These are phyloP conservation scores for Arthroderma sp. DNA, from an alignment of 2,329 filamentous ascomycete species.

Conservation along the genomic window DNA sequence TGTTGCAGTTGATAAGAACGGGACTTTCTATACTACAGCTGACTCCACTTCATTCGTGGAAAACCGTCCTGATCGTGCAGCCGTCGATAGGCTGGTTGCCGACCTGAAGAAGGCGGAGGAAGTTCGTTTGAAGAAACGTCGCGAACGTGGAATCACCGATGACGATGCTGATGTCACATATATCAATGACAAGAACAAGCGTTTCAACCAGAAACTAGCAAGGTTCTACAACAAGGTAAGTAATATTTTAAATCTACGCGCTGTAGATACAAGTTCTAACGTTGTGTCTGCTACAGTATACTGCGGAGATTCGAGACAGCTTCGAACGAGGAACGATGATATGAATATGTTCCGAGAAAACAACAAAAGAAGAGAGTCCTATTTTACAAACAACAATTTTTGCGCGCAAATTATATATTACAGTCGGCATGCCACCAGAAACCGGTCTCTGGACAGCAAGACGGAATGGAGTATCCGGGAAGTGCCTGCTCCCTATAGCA, in stretches of 20 bases:
- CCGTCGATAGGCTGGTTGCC: conserved; percentile 72
- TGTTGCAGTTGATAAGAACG: conserved; percentile 83
- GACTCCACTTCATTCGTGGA: conserved; percentile 69
- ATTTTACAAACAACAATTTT: conserved; percentile 1
- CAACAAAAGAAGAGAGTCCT: conserved; percentile 2
- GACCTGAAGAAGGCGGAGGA: conserved; percentile 86
- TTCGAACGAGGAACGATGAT: conserved; percentile 97
- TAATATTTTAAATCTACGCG: conserved; percentile 2
- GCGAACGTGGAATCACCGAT: conserved; percentile 64
- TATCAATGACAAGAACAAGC: conserved; percentile 99
- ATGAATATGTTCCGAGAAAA: conserved; percentile 30
- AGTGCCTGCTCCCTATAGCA: conserved; percentile 47
- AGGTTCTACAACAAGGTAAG: conserved; percentile 85
- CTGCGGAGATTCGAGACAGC: conserved; percentile 87
- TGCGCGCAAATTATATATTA: neutral
- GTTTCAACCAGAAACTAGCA: conserved; percentile 95
- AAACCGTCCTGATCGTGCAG: conserved; percentile 75
- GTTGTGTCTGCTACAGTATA: conserved; percentile 46
- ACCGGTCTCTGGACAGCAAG: too few relatives aligned
- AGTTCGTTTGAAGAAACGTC: conserved; percentile 68
- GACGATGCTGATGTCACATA: conserved; percentile 90
- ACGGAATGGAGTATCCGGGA: too few relatives aligned
- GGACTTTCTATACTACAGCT: conserved; percentile 78
- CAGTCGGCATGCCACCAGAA: conserved; percentile 6
- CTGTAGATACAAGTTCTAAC: conserved; percentile 1